phyloP scores from a whole-genome alignment of 805 yeast species.

The Limtongia smithiae region DNA sequence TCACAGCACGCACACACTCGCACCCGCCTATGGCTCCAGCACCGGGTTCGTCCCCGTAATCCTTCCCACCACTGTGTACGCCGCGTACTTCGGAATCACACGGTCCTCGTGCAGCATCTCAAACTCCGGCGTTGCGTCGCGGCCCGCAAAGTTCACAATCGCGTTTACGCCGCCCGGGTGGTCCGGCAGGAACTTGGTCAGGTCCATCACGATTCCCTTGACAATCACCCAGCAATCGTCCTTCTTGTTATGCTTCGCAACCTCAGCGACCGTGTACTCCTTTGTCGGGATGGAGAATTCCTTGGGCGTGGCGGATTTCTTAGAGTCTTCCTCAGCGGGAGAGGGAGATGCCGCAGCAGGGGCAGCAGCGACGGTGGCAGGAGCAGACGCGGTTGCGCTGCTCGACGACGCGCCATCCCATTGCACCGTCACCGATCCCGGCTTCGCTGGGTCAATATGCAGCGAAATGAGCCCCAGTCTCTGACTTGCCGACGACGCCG shows the following conservation, averaged over 20 bases:
- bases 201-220: conserved; percentile 63
- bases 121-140: conserved; percentile 67
- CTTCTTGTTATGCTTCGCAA: conserved; percentile 47
- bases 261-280: conserved; percentile 46
- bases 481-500: conserved; percentile 32
- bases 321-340: conserved; percentile 9
- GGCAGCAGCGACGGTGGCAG: conserved; percentile 8
- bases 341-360: conserved; percentile 15
- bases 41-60: conserved; percentile 47
- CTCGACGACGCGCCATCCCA: conserved; percentile 19
- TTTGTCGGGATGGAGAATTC: conserved; percentile 45
- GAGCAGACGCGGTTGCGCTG: conserved; percentile 13
- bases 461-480: conserved; percentile 45
- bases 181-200: conserved; percentile 50
- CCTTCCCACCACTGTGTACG: conserved; percentile 48
- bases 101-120: conserved; percentile 62
- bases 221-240: conserved; percentile 72
- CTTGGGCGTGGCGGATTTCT: conserved; percentile 7
- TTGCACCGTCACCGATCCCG: conserved; percentile 30
- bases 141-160: conserved; percentile 72
- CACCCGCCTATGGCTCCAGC: conserved; percentile 37
- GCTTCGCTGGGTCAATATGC: conserved; percentile 36
- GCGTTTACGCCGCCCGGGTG: conserved; percentile 69
- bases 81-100: conserved; percentile 50
- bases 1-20: too few species aligned